Conservation (phyloP, 2,329 filamentous ascomycete species). For the Fusarium longipes region DNA sequence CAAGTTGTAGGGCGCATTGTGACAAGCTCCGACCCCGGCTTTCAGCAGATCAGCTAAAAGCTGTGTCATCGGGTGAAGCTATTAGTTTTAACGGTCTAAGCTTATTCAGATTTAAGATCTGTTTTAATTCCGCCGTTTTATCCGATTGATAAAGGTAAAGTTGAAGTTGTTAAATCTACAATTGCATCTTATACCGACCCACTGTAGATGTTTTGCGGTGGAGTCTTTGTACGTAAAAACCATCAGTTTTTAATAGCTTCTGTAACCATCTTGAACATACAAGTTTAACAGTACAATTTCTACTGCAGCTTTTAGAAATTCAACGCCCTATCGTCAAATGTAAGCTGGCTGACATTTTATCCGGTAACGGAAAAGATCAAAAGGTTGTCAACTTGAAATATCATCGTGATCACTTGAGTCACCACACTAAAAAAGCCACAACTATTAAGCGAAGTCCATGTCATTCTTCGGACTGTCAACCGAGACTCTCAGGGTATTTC, state of each 20-base stretch:
- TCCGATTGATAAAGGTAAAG: constrained; percentile 12
- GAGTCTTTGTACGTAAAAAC: constrained; percentile 36
- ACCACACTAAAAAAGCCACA: constrained; percentile 35
- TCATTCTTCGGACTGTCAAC: not conserved
- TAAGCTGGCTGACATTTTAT: constrained; percentile 5
- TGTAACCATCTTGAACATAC: too few relatives aligned
- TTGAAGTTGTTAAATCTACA: not conserved
- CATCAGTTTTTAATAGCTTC: constrained; percentile 1
- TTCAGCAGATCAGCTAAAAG: not conserved
- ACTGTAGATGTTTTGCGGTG: constrained; percentile 26
- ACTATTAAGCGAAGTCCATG: constrained; percentile 10
- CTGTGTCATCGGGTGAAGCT: not conserved
- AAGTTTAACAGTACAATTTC: too few relatives aligned
- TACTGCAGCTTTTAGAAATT: too few relatives aligned
- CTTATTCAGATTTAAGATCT: not conserved
- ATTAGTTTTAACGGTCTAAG: not conserved
- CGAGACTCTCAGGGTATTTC: constrained; percentile 14
- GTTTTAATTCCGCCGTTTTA: not conserved
- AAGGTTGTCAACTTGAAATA: not conserved
- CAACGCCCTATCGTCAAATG: constrained; percentile 14
- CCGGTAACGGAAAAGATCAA: constrained; percentile 16
- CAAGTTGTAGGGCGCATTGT: constrained; percentile 37
- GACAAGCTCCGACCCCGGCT: constrained; percentile 29
- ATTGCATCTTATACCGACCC: constrained; percentile 16
- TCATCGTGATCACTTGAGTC: constrained; percentile 12